These are phyloP conservation scores for Corymbia citriodora DNA, from an alignment of 441 rosid genomes.

Conservation along the genomic window DNA sequence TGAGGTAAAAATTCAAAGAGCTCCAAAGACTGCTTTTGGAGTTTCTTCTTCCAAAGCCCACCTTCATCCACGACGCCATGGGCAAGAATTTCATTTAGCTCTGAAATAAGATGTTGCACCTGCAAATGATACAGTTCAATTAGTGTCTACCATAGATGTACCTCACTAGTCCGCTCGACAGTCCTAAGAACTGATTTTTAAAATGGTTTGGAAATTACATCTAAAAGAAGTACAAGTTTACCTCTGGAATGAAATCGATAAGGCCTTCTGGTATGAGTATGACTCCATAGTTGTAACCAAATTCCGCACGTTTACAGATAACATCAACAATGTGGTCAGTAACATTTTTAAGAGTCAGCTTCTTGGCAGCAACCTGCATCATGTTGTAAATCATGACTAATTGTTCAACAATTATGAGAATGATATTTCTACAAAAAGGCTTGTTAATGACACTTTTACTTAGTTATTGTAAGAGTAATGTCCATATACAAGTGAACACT, in stretches of 20 bases:
- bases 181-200: not conserved
- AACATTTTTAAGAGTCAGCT: slow-evolving; percentile 82
- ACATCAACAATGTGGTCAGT: slow-evolving; percentile 88
- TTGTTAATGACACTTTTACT: not conserved
- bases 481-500: not conserved
- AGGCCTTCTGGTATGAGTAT: slow-evolving; percentile 97
- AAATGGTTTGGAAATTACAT: not conserved
- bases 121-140: slow-evolving; percentile 17
- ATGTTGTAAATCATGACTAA: not conserved
- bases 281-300: slow-evolving; percentile 91
- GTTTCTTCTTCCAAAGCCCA: slow-evolving; percentile 90
- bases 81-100: slow-evolving; percentile 89
- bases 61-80: slow-evolving; percentile 72
- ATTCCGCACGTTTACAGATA: slow-evolving; percentile 70
- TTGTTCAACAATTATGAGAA: not conserved
- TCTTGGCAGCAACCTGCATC: slow-evolving; percentile 83
- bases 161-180: not conserved
- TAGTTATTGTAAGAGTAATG: not conserved
- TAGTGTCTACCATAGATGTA: not conserved
- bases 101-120: slow-evolving; percentile 93
- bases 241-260: slow-evolving; percentile 99
- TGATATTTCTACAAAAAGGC: not conserved
- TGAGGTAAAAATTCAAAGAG: slow-evolving; percentile 83
- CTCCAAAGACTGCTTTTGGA: slow-evolving; percentile 59
- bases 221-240: slow-evolving; percentile 8